A percentile compares a stretch with the other conserved stretches of the same genome.
Conservation (phyloP, 768 basidiomycete species). For the Cubamyces lactineus region DNA sequence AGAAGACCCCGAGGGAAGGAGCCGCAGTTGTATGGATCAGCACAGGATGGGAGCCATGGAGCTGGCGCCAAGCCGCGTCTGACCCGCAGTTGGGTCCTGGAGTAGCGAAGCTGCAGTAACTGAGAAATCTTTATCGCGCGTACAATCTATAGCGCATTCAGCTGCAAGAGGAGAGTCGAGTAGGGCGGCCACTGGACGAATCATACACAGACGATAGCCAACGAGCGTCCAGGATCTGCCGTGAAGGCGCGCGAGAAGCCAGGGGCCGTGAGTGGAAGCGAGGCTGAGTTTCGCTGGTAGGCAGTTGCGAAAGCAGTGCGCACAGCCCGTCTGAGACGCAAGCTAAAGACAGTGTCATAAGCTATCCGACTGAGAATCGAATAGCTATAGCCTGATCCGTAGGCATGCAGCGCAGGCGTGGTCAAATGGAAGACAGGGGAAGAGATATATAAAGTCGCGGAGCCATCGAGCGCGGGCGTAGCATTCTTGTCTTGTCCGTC, state of each 20-base stretch:
- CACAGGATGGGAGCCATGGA: too few species aligned
- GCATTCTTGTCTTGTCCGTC: constrained; percentile 2
- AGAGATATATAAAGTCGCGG: constrained; percentile 7
- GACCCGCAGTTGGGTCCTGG: too few species aligned
- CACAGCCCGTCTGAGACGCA: constrained; percentile 2
- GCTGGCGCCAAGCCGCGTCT: too few species aligned
- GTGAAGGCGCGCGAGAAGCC: neutral
- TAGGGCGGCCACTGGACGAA: too few species aligned
- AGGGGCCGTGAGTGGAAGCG: neutral
- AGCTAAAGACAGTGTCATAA: neutral
- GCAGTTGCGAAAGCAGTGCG: constrained; percentile 4
- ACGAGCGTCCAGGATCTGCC: neutral
- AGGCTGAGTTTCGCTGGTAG: neutral
- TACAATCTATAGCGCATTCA: too few species aligned
- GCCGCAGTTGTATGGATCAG: too few species aligned
- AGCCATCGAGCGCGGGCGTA: neutral
- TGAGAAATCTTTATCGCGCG: too few species aligned
- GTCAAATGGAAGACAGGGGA: constrained; percentile 10
- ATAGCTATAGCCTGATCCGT: constrained; percentile 6
- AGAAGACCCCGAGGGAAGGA: too few species aligned
- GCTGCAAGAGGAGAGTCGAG: too few species aligned
- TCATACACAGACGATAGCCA: too few species aligned
- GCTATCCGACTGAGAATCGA: neutral
- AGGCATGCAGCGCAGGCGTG: constrained; percentile 14
- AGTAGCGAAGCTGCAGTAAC: too few species aligned